Evolutionary conservation across 805 yeast genomes (phyloP), one percentile per base, ranked within the genome.

Genomic region (Yarrowia hollandica): DNA sequence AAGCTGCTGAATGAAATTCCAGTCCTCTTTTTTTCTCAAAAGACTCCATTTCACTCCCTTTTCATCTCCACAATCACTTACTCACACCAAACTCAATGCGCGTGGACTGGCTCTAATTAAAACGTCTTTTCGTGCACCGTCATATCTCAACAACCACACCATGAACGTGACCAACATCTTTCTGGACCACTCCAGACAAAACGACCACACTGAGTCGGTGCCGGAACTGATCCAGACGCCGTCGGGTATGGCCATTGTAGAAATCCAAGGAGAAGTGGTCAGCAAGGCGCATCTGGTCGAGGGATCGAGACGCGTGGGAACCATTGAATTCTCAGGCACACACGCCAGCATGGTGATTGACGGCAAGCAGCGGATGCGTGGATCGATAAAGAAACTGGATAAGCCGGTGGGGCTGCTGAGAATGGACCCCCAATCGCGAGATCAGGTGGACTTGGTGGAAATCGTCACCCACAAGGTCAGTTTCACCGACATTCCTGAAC

Each of bases 231-330:
- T 55, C 30, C 30, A 16, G 18, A 55, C 59, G 14, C 59, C 59
- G 0, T 55, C 59, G 10, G 59, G 59, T 5, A 38, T 55, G 48
- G 50, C 50, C 14, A 39, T 55, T 28, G 59, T 55, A 16, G 59
- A 55, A 30, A 55, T 55, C 30, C 59, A 55, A 52, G 59, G 59
- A 11, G 59, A 39, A 11, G 31, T 55, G 18, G 44, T 35, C 34
- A 52, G 42, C 16, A 28, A 30, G 7, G 18, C 38, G 8, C 37
- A 37, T 21, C 11, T 39, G 10, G 4, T n/a, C 16, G 59, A 55
- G 22, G 59, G 50, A 39, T 30, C 48, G 12, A 31, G 59, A 41
- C 38, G 38, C 50, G 39, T 41, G 6, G 50, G 50, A 21, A 31
- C 39, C 10, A 28, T 55, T 16, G 59, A 39, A 18, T 38, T 38